Percentiles rank a stretch among this genome's conserved stretches.
phyloP scores from a whole-genome alignment of 1,284 basidiomycete genomes.

The Irpex sp. region DNA sequence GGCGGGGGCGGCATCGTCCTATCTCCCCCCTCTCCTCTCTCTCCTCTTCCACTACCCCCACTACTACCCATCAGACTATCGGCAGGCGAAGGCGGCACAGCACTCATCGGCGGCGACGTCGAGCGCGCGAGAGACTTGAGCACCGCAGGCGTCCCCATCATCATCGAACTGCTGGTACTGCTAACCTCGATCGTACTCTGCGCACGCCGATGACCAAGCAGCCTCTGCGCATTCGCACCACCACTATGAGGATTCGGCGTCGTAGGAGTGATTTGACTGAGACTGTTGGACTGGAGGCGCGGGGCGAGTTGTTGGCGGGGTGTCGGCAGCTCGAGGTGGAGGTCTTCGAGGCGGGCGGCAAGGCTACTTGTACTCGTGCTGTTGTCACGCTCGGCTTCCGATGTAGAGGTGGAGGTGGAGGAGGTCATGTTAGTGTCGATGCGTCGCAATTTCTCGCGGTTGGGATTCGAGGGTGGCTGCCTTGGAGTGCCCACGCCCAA shows the following conservation, averaged over 20 bases:
- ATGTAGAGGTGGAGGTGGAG: not conserved
- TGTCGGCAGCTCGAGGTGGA: not conserved
- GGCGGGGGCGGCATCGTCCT: too few relatives aligned
- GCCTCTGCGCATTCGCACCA: not conserved
- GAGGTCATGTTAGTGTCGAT: not conserved
- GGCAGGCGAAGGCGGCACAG: not conserved
- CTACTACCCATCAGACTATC: not conserved
- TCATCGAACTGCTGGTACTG: not conserved
- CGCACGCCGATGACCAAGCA: constrained; percentile 24
- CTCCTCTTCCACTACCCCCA: too few relatives aligned
- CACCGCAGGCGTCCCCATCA: constrained; percentile 6
- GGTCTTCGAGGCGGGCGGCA: constrained; percentile 1
- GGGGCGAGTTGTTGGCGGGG: constrained; percentile 2
- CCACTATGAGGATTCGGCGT: constrained; percentile 7
- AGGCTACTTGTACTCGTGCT: constrained; percentile 3
- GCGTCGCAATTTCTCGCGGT: not conserved
- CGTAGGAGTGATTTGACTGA: constrained; percentile 10
- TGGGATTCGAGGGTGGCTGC: not conserved
- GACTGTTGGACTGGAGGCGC: not conserved
- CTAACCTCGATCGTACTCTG: constrained; percentile 25
- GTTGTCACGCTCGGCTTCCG: not conserved
- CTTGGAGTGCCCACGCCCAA: constrained; percentile 29
- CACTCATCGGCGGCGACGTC: not conserved
- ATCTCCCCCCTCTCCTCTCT: too few relatives aligned
- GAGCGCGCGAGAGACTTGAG: not conserved